These are phyloP conservation scores for Phytopythium aichiense DNA, from an alignment of 352 stramenopile genomes.

Conservation along the genomic window DNA sequence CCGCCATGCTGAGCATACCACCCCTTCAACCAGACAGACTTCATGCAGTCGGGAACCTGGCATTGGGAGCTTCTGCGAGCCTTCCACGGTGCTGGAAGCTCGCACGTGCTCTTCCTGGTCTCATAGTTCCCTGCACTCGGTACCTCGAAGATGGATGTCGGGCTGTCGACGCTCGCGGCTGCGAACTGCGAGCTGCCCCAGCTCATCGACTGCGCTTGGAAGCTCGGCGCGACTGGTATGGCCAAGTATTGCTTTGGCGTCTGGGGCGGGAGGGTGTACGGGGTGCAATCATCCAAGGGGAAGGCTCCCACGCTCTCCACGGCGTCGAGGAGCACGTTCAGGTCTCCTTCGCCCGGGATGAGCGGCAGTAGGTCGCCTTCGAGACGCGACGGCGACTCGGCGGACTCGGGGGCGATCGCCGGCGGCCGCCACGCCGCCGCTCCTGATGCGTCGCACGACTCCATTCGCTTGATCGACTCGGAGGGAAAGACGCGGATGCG, in stretches of 20 bases:
- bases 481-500: neutral
- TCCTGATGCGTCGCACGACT: neutral
- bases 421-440: neutral
- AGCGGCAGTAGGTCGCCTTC: neutral
- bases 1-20: slow-evolving; percentile 75
- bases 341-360: neutral
- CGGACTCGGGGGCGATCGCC: neutral
- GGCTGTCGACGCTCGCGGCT: neutral
- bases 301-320: neutral
- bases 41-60: neutral
- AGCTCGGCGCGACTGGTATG: neutral
- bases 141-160: too few relatives aligned
- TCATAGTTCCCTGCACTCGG: neutral
- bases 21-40: slow-evolving; percentile 9
- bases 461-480: neutral
- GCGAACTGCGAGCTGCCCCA: neutral
- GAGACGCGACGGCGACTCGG: neutral
- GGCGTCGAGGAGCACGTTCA: neutral
- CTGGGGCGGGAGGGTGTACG: neutral
- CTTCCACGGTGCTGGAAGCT: neutral
- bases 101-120: neutral
- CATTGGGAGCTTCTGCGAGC: neutral
- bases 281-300: neutral
- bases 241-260: neutral
- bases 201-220: neutral